Conservation (phyloP, 225 moss, liverwort and hornwort genomes). For the Polytrichum formosum region DNA sequence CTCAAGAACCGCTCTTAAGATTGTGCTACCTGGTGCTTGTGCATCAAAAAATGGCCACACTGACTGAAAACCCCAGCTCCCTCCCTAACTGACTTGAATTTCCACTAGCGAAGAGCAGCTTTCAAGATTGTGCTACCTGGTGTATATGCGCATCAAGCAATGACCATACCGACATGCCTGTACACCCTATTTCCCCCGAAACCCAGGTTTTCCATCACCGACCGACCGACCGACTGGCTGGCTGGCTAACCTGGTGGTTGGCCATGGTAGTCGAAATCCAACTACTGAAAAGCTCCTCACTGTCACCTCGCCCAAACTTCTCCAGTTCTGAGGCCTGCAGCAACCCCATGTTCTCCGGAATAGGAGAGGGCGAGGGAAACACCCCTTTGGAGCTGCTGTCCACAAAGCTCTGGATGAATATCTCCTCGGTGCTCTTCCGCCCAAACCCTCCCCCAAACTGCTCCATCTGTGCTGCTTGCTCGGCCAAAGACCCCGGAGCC, state of each 20-base stretch:
- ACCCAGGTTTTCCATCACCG: too few relatives aligned
- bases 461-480: slow-evolving; percentile 64
- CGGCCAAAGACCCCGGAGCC: slow-evolving; percentile 47
- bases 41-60: too few relatives aligned
- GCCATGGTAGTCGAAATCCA: background rate
- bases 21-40: too few relatives aligned
- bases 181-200: too few relatives aligned
- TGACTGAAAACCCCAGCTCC: too few relatives aligned
- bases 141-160: too few relatives aligned
- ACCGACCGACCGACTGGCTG: too few relatives aligned
- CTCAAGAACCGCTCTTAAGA: too few relatives aligned
- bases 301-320: slow-evolving; percentile 36
- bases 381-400: slow-evolving; percentile 36
- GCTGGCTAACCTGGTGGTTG: background rate
- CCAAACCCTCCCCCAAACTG: slow-evolving; percentile 35
- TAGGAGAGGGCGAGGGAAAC: slow-evolving; percentile 26
- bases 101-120: too few relatives aligned
- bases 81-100: too few relatives aligned
- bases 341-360: slow-evolving; percentile 23
- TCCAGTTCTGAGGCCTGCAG: slow-evolving; percentile 29
- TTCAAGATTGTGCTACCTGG: too few relatives aligned
- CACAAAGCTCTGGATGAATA: slow-evolving; percentile 56
- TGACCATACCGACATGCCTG: too few relatives aligned
- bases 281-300: slow-evolving; percentile 55
- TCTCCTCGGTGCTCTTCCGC: slow-evolving; percentile 47